Conservation (phyloP, 176 grass and related monocot genomes). For the Oropetium thomaeum region DNA sequence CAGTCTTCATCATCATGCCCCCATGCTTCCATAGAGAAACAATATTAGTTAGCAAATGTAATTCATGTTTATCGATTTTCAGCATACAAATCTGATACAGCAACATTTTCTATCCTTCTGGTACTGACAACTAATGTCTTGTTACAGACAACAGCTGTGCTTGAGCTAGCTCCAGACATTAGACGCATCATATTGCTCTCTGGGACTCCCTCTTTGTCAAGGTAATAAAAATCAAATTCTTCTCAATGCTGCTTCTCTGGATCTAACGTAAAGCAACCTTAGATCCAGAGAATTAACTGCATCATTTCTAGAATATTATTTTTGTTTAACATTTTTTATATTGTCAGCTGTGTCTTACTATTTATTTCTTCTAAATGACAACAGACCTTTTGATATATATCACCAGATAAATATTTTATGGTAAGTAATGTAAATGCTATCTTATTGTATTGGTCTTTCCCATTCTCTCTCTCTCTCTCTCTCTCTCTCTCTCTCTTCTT, state of each 20-base stretch:
- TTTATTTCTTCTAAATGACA: slow-evolving; percentile 71
- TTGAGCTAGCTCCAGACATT: slow-evolving; percentile 61
- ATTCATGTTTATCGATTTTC: slow-evolving; percentile 9
- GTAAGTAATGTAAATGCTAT: slow-evolving; percentile 49
- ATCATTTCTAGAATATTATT: slow-evolving; percentile 13
- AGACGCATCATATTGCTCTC: slow-evolving; percentile 77
- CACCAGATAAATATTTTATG: slow-evolving; percentile 98
- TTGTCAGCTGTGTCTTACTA: slow-evolving; percentile 25
- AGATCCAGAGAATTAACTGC: not conserved
- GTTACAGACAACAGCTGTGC: slow-evolving; percentile 70
- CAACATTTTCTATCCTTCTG: slow-evolving; percentile 16
- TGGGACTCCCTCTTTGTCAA: slow-evolving; percentile 94
- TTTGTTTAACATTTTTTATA: slow-evolving; percentile 6
- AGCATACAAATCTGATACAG: slow-evolving; percentile 23
- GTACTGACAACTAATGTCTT: not conserved
- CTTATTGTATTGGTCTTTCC: slow-evolving; percentile 22
- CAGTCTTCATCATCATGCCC: not conserved
- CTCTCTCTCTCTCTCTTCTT: not conserved
- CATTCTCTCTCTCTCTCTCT: not conserved
- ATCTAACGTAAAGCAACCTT: not conserved
- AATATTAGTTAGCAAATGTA: not conserved
- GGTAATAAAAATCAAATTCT: slow-evolving; percentile 58
- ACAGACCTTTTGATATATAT: slow-evolving; percentile 96
- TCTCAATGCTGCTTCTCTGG: slow-evolving; percentile 19
- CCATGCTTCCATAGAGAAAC: not conserved